Evolutionary conservation across 2,329 filamentous ascomycete species (phyloP), one percentile per base, ranked within the genome.

Genomic region (Trichoderma aggressivum): DNA sequence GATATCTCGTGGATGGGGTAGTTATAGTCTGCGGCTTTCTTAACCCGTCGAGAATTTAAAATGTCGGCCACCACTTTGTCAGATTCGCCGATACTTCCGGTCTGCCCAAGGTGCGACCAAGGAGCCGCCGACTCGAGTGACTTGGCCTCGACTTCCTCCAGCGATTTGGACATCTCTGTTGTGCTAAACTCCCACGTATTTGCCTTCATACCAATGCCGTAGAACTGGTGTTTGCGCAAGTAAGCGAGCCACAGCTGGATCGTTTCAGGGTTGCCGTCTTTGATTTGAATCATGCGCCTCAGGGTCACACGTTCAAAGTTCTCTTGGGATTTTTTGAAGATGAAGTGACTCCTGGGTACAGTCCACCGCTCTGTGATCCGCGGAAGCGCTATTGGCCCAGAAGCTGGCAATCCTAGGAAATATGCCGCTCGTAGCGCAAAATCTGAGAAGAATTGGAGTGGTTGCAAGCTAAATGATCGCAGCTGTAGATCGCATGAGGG

Each of bases 191-290:
- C 93, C 90, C 92, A 99, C 63, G 98, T 88, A 80, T 99, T 98
- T 67, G 96, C 96, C 87, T 99, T 99, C 94, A 99, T 97, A 77
- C 96, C 96, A 53, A 98, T 91, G n/a, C 96, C 96, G 75, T 97
- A 93, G 80, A 96, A 97, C 55, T 94, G 93, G 79, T 98, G 92
- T 82, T 97, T 97, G 78, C 92, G 89, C 78, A 99, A 81, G 79
- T 97, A 98, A 0, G 94, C 94, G 71, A 99, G 84, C 96, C 96
- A 99, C 32, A 94, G 82, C 81, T 97, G 92, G 43, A 99, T 94
- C 1, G 90, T 91, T 80, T 98, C 93, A 0, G 94, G 90, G 77
- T 98, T 87, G 0, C 94, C 96, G 78, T 98, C 96, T 75, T 93
- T 91, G 78, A 99, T 96, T 82, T 97, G 94, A 66, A 99, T 94